Conservation (phyloP, 23 red algal genomes). For the Gracilaria gracilis region DNA sequence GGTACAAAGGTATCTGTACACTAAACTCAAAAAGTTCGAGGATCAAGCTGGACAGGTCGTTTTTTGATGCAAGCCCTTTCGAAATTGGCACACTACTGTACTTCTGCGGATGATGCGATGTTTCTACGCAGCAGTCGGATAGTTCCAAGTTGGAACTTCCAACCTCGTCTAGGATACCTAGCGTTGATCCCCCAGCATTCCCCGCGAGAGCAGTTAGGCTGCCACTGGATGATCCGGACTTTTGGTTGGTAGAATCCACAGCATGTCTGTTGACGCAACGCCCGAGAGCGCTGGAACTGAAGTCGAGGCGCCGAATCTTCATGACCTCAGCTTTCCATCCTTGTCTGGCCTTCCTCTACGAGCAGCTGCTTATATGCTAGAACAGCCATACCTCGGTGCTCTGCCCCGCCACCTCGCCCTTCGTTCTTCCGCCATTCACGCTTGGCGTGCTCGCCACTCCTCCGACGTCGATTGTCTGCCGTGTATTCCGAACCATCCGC, state of each 20-base stretch:
- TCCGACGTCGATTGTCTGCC: background rate
- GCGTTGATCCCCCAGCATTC: too few relatives aligned
- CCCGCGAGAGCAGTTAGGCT: too few relatives aligned
- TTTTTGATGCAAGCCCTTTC: too few relatives aligned
- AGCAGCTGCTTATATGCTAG: constrained; percentile 10
- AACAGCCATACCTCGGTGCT: constrained; percentile 3
- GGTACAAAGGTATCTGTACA: too few relatives aligned
- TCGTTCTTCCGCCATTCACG: constrained; percentile 14
- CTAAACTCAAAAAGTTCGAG: too few relatives aligned
- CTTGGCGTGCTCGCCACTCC: constrained; percentile 2
- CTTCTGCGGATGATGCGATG: too few relatives aligned
- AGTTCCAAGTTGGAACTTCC: too few relatives aligned
- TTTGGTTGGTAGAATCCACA: background rate
- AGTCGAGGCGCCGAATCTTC: background rate
- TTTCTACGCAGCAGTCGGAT: too few relatives aligned
- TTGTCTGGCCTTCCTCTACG: constrained; percentile 6
- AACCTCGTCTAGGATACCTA: too few relatives aligned
- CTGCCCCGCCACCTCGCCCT: constrained; percentile 3
- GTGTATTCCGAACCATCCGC: constrained; percentile 7
- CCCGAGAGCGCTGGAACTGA: background rate
- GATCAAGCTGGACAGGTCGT: too few relatives aligned
- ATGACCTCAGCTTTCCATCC: constrained; percentile 15
- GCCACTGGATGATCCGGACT: background rate
- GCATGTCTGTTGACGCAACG: background rate
- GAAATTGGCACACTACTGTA: too few relatives aligned